Base-by-base conservation (phyloP, 2,329 filamentous ascomycete species). In the Phialophora chinensis region DNA sequence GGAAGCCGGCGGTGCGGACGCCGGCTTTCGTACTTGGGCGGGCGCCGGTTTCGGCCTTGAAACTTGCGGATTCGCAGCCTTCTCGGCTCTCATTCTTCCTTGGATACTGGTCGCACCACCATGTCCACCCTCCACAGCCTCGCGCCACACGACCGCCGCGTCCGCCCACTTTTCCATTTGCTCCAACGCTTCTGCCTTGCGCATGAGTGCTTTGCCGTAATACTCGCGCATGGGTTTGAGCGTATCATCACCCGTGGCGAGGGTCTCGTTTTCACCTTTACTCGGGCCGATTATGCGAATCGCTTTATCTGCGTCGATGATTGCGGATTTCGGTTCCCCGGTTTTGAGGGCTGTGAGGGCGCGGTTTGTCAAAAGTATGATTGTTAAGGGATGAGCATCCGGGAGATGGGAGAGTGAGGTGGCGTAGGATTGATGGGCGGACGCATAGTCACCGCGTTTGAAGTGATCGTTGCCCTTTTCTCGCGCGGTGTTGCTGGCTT, bases 161-260 rank as follows among this genome's bases (percentile, higher is more conserved):
- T 98, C 94, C 2, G 82, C 80, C 94, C 94, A 99, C 76, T 90
- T 92, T 80, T 99, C 95, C 84, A 99, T 90, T 75, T 97, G 91
- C 78, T 99, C 95, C 7, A 98, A 84, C 1, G 93, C 95, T 79
- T 99, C 95, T 0, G 95, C 95, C 81, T 98, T 98, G 62, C 95
- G 90, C 80, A 91, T 94, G 33, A 98, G 81, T 0, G 94, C 94
- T 78, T 98, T 99, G 61, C 92, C 93, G 75, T 91, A 98, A 69
- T 97, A 91, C 20, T 97, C 93, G 69, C 88, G 90, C 91, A 99
- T 96, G 56, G 94, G 90, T 72, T 96, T 95, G 20, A 23, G 14
- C 23, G 82, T 81, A 63, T 89, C 84, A 38, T 88, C 85, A n/a
- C 83, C 83, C 7, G 80, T 80, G 63, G 85, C 85, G 5, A 99